Conservation (phyloP, 2,329 filamentous ascomycete genomes). For the Exophiala dermatitidis region DNA sequence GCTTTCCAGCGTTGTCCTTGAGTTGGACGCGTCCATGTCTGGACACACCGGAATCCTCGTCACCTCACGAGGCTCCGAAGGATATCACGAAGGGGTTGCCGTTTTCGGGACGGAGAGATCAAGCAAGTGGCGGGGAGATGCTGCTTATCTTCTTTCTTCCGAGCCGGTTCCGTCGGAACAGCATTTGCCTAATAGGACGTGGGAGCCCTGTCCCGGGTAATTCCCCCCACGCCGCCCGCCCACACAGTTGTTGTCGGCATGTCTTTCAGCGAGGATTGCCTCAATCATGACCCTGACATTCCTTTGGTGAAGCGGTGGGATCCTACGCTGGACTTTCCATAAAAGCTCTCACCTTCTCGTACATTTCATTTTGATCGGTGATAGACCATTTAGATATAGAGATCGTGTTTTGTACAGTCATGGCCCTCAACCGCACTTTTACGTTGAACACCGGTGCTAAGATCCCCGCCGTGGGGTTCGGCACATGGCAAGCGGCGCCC, state of each 20-base stretch:
- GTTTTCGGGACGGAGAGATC: background rate
- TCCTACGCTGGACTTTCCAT: no score
- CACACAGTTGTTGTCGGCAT: background rate
- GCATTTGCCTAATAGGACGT: background rate
- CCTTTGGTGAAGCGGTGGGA: no score
- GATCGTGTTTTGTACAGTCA: background rate
- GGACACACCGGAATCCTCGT: no score
- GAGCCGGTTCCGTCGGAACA: background rate
- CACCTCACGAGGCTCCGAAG: background rate
- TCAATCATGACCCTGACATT: background rate
- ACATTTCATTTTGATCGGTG: background rate
- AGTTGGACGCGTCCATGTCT: no score
- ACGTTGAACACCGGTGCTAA: slow-evolving; percentile 31
- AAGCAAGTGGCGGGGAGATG: background rate
- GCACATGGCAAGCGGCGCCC: slow-evolving; percentile 36
- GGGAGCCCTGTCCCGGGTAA: background rate
- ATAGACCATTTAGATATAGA: background rate
- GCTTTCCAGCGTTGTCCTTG: background rate
- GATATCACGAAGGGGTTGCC: background rate
- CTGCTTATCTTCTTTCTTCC: background rate
- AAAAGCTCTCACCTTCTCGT: no score
- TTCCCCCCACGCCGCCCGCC: background rate
- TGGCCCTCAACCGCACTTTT: slow-evolving; percentile 25
- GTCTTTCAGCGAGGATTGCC: background rate
- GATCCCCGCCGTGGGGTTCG: slow-evolving; percentile 31